These are phyloP conservation scores for Malassezia furfur DNA, from an alignment of 1,284 basidiomycete species.

Conservation along the genomic window DNA sequence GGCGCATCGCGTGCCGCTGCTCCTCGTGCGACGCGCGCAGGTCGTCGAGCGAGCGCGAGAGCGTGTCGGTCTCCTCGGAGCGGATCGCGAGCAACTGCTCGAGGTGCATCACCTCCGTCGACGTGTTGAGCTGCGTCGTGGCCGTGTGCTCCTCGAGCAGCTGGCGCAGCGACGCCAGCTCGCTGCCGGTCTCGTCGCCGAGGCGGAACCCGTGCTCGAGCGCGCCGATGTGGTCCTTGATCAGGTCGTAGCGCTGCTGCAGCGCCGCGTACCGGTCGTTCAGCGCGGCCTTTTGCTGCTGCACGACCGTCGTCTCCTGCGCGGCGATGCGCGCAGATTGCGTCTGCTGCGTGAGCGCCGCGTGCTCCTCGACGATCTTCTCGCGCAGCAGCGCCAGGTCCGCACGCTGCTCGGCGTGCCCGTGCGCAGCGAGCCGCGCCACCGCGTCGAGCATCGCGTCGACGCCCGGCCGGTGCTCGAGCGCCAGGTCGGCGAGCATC, in stretches of 20 bases:
- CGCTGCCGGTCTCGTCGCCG: constrained; percentile 65
- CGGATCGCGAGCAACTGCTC: constrained; percentile 84
- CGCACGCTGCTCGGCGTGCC: constrained; percentile 49
- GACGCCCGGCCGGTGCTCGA: constrained; percentile 3
- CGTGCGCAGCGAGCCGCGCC: not conserved
- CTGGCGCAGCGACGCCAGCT: constrained; percentile 72
- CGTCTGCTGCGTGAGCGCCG: constrained; percentile 72
- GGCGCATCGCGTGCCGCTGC: constrained; percentile 74
- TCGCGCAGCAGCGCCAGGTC: constrained; percentile 71
- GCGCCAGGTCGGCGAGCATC: constrained; percentile 4
- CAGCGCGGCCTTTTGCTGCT: constrained; percentile 73
- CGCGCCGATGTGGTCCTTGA: constrained; percentile 15
- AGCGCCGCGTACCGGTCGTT: constrained; percentile 70
- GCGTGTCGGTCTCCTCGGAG: constrained; percentile 69
- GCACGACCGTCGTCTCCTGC: constrained; percentile 81
- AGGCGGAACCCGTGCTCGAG: constrained; percentile 13
- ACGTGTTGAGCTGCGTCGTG: constrained; percentile 78
- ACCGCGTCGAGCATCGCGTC: constrained; percentile 2
- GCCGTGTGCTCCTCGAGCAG: constrained; percentile 91
- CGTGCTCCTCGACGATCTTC: constrained; percentile 80
- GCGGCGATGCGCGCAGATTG: constrained; percentile 79
- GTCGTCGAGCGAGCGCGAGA: constrained; percentile 79
- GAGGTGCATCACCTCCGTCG: constrained; percentile 76
- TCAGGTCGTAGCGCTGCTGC: constrained; percentile 19
- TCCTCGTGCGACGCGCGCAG: constrained; percentile 95